phyloP scores from a whole-genome alignment of 2,329 filamentous ascomycete genomes.

The Fusarium abutilonis region DNA sequence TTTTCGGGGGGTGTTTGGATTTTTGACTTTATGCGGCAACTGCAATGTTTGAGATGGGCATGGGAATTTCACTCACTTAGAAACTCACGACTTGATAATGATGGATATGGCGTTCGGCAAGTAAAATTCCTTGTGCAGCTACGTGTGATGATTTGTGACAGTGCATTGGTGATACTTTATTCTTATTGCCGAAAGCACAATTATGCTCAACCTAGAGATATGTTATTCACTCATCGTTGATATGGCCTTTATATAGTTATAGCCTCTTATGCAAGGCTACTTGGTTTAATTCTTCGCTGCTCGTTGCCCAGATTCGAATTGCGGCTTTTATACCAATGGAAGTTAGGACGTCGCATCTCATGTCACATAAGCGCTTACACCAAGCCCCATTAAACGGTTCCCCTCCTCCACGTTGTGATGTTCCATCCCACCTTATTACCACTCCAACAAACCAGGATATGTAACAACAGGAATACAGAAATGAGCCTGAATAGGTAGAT shows the following conservation, averaged over 20 bases:
- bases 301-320: neutral
- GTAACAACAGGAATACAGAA: conserved; percentile 11
- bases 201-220: too few species aligned
- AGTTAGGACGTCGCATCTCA: conserved; percentile 1
- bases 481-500: conserved; percentile 4
- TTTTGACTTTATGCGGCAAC: neutral
- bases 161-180: too few species aligned
- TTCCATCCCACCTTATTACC: neutral
- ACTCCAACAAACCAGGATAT: conserved; percentile 5
- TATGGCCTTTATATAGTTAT: too few species aligned
- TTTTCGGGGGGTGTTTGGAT: conserved; percentile 5
- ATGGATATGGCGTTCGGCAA: neutral
- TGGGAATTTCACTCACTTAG: conserved; percentile 3
- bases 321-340: conserved; percentile 17
- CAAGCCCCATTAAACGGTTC: conserved; percentile 22
- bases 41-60: neutral
- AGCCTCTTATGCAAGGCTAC: too few species aligned
- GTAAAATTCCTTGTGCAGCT: neutral
- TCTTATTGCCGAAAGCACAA: too few species aligned
- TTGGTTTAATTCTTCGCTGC: too few species aligned
- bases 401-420: conserved; percentile 22
- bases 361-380: conserved; percentile 29
- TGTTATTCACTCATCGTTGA: too few species aligned
- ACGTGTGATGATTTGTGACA: neutral
- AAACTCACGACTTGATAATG: conserved; percentile 24